Conservation (phyloP, 805 yeast species). For the Vanderwaltozyma verrucispora region DNA sequence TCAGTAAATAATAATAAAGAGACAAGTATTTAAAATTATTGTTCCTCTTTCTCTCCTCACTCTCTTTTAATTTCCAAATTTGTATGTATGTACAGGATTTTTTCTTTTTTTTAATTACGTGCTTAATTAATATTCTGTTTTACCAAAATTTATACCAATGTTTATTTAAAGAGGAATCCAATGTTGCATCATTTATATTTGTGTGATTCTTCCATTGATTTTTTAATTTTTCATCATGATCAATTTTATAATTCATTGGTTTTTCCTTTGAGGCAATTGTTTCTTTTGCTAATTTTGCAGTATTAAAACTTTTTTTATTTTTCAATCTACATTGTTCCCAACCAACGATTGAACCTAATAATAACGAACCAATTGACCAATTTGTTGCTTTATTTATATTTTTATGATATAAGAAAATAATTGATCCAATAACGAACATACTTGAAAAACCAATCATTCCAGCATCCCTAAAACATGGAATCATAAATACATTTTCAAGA, state of each 20-base stretch:
- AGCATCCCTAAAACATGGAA: conserved; percentile 76
- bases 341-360: conserved; percentile 70
- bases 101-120: too few species aligned
- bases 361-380: conserved; percentile 76
- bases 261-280: conserved; percentile 29
- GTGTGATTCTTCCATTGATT: conserved; percentile 2
- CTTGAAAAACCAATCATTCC: conserved; percentile 66
- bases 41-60: too few species aligned
- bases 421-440: conserved; percentile 58
- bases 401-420: conserved; percentile 58
- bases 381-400: conserved; percentile 53
- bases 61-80: too few species aligned
- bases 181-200: background rate
- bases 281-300: conserved; percentile 60
- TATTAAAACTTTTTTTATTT: conserved; percentile 53
- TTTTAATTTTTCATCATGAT: conserved; percentile 16
- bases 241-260: conserved; percentile 27
- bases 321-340: conserved; percentile 88
- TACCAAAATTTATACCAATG: conserved; percentile 29
- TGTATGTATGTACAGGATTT: too few species aligned
- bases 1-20: too few species aligned
- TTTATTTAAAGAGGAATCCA: conserved; percentile 4
- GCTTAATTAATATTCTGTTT: too few species aligned
- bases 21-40: too few species aligned
- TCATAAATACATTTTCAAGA: conserved; percentile 38